phyloP scores from a whole-genome alignment of 1,284 basidiomycete genomes.

The Phellopilus nigrolimitatus region DNA sequence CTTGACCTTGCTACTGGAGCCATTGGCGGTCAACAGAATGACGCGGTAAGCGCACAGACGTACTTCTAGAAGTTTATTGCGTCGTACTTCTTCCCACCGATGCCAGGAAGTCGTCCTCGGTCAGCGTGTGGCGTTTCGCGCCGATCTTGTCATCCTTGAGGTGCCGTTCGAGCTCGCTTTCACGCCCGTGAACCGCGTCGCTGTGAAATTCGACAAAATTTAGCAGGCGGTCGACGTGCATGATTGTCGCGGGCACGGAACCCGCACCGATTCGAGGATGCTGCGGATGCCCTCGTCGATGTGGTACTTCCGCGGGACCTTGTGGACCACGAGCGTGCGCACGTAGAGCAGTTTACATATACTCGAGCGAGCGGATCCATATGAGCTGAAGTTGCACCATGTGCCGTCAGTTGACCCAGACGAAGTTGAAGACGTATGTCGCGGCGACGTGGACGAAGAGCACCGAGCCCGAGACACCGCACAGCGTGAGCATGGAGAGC shows the following conservation, averaged over 20 bases:
- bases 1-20: constrained; percentile 58
- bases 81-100: constrained; percentile 73
- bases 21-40: too few relatives aligned
- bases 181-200: constrained; percentile 78
- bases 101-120: constrained; percentile 69
- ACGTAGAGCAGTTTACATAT: constrained; percentile 73
- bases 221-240: constrained; percentile 76
- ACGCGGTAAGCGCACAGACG: too few relatives aligned
- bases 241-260: constrained; percentile 80
- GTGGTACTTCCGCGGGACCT: constrained; percentile 71
- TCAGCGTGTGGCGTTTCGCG: constrained; percentile 69
- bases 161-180: constrained; percentile 79
- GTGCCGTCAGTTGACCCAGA: constrained; percentile 70
- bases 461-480: constrained; percentile 60
- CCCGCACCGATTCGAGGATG: constrained; percentile 67
- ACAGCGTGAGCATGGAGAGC: constrained; percentile 75
- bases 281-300: constrained; percentile 71
- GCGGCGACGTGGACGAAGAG: constrained; percentile 75
- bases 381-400: constrained; percentile 64
- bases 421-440: constrained; percentile 68
- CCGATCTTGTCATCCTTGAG: constrained; percentile 73
- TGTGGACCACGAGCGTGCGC: constrained; percentile 70
- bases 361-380: constrained; percentile 78
- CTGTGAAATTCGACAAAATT: constrained; percentile 84
- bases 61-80: constrained; percentile 84